Evolutionary conservation across 2,329 filamentous ascomycete species (phyloP).

Genomic region (Colletotrichum neosansevieriae): DNA sequence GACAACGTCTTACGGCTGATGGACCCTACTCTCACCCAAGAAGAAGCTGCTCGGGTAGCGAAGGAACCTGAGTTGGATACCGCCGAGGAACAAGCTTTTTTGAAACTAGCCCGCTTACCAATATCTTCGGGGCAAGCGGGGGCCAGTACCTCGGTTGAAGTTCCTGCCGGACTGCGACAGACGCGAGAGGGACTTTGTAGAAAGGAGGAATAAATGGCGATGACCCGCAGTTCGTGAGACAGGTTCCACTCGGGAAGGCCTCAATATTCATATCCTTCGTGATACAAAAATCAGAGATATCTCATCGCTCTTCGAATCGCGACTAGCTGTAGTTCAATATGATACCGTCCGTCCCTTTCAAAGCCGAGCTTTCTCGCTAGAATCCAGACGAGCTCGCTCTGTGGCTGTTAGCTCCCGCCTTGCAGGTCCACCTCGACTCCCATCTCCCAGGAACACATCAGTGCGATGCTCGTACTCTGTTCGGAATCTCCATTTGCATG

Average conservation of each 20-base stretch:
- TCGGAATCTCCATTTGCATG: slow-evolving; percentile 48
- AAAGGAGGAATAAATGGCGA: no score
- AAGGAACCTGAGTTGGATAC: neutral
- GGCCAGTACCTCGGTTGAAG: slow-evolving; percentile 4
- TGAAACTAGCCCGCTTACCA: slow-evolving; percentile 1
- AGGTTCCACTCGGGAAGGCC: no score
- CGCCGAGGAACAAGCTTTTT: slow-evolving; percentile 29
- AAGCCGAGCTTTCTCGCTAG: neutral
- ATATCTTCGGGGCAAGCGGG: neutral
- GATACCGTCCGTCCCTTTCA: neutral
- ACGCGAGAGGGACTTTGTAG: neutral
- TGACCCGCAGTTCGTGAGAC: no score
- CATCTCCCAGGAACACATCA: slow-evolving; percentile 45
- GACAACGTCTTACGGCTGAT: neutral
- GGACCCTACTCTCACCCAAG: neutral
- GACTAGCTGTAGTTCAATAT: neutral
- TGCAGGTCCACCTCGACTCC: slow-evolving; percentile 47
- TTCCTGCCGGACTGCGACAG: slow-evolving; percentile 8
- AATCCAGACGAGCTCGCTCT: slow-evolving; percentile 8
- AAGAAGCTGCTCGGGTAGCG: neutral
- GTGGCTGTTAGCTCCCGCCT: neutral
- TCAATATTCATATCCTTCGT: no score
- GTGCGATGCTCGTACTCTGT: neutral
- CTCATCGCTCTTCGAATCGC: no score
- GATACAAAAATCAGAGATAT: no score